phyloP scores from a whole-genome alignment of 164 flowering plant genomes.

The Vitis amurensis region DNA sequence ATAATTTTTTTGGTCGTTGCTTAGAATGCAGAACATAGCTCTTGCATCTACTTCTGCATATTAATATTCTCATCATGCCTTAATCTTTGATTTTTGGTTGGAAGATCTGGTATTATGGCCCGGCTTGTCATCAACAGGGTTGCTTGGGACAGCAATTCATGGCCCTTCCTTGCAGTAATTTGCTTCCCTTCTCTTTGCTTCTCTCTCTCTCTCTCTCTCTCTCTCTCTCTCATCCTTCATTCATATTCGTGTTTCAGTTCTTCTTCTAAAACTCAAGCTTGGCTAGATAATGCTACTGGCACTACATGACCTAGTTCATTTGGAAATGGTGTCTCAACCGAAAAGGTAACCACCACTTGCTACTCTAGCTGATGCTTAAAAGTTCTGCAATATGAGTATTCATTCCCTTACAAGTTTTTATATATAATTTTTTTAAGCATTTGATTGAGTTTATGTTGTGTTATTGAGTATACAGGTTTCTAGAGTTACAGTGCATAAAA shows the following conservation, averaged over 20 bases:
- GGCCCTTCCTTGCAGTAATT: constrained; percentile 31
- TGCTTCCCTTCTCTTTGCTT: neutral
- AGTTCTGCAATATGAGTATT: neutral
- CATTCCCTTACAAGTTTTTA: neutral
- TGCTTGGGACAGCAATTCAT: constrained; percentile 16
- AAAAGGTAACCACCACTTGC: constrained; percentile 34
- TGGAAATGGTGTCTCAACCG: constrained; percentile 18
- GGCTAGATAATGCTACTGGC: constrained; percentile 35
- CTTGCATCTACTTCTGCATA: neutral
- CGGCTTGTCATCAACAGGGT: constrained; percentile 28
- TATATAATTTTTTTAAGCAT: neutral
- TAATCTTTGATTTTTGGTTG: constrained; percentile 6
- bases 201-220: neutral
- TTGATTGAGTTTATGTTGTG: no score
- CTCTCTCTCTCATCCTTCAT: constrained; percentile 1
- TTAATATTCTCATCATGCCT: neutral
- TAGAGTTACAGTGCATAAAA: no score
- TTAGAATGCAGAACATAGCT: neutral
- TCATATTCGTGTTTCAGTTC: constrained; percentile 28
- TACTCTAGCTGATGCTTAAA: neutral
- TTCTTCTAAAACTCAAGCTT: constrained; percentile 30
- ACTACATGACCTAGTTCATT: constrained; percentile 16
- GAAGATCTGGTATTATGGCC: constrained; percentile 39
- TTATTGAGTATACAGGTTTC: no score
- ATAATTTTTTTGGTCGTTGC: neutral